Evolutionary conservation across 1,139 yeast species (phyloP).

Genomic region (Suhomyces bokatorum): DNA sequence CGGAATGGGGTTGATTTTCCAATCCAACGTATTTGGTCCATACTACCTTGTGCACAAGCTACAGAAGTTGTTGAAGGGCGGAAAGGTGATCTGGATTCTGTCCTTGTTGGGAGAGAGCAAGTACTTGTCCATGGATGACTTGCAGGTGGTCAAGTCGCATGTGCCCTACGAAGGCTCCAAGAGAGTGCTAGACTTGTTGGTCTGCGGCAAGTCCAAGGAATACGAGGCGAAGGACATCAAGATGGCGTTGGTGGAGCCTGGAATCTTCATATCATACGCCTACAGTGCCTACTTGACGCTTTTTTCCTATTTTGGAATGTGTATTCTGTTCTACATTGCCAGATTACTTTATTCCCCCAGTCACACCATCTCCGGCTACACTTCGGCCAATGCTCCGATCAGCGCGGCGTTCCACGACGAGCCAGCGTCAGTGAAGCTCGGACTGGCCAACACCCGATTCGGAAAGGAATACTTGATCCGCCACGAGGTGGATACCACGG

Average conservation of each 20-base stretch:
- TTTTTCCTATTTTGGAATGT: conserved; percentile 83
- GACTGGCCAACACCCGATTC: conserved; percentile 64
- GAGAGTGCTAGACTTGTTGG: conserved; percentile 79
- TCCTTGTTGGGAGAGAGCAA: conserved; percentile 76
- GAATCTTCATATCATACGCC: conserved; percentile 84
- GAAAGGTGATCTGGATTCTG: conserved; percentile 80
- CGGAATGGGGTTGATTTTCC: conserved; percentile 84
- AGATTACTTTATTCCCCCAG: conserved; percentile 79
- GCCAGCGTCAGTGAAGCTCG: conserved; percentile 61
- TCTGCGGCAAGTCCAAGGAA: conserved; percentile 61
- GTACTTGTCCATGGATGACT: conserved; percentile 68
- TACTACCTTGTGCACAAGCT: conserved; percentile 74
- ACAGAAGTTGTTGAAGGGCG: conserved; percentile 54
- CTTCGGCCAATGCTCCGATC: conserved; percentile 83
- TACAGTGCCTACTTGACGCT: conserved; percentile 74
- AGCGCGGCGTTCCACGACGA: conserved; percentile 36
- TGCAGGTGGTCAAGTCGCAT: conserved; percentile 63
- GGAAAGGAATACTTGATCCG: conserved; percentile 66
- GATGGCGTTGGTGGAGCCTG: conserved; percentile 88
- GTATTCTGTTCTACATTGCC: conserved; percentile 79
- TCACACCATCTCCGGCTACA: conserved; percentile 86
- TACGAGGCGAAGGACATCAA: conserved; percentile 53
- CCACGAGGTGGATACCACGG: conserved; percentile 59
- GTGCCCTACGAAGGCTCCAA: conserved; percentile 92
- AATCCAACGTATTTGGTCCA: conserved; percentile 95